phyloP scores from a whole-genome alignment of 768 basidiomycete genomes.

The Hericium erinaceus region DNA sequence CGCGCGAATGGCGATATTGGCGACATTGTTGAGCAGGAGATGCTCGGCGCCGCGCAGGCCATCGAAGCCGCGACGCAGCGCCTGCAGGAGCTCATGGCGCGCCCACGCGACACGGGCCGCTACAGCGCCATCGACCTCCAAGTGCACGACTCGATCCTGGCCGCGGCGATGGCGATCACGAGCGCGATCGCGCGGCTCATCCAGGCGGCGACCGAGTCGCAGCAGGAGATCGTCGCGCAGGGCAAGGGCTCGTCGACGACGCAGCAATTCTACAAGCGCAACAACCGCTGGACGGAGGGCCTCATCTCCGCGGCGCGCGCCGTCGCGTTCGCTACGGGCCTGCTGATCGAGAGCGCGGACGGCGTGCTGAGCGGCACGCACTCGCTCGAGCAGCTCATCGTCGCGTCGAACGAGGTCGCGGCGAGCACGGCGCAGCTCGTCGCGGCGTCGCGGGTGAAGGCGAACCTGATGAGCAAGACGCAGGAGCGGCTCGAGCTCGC shows the following conservation, averaged over 20 bases:
- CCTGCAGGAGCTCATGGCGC: slow-evolving; percentile 83
- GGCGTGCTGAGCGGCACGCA: slow-evolving; percentile 95
- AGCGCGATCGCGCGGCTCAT: slow-evolving; percentile 91
- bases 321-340: slow-evolving; percentile 90
- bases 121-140: slow-evolving; percentile 89
- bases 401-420: slow-evolving; percentile 98
- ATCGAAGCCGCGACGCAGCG: slow-evolving; percentile 91
- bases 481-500: slow-evolving; percentile 94
- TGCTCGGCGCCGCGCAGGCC: slow-evolving; percentile 85
- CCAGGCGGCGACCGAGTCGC: slow-evolving; percentile 93
- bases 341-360: slow-evolving; percentile 96
- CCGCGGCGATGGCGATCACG: slow-evolving; percentile 91
- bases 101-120: slow-evolving; percentile 79
- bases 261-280: slow-evolving; percentile 98
- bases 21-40: slow-evolving; percentile 93
- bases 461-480: slow-evolving; percentile 96
- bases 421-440: slow-evolving; percentile 97
- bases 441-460: slow-evolving; percentile 96
- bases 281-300: slow-evolving; percentile 99
- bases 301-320: slow-evolving; percentile 97
- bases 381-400: slow-evolving; percentile 96
- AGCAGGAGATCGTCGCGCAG: slow-evolving; percentile 95
- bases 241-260: slow-evolving; percentile 87
- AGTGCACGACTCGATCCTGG: slow-evolving; percentile 95
- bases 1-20: slow-evolving; percentile 89